Base-by-base conservation (phyloP, 1,284 basidiomycete genomes). In the Hemileia vastatrix region DNA sequence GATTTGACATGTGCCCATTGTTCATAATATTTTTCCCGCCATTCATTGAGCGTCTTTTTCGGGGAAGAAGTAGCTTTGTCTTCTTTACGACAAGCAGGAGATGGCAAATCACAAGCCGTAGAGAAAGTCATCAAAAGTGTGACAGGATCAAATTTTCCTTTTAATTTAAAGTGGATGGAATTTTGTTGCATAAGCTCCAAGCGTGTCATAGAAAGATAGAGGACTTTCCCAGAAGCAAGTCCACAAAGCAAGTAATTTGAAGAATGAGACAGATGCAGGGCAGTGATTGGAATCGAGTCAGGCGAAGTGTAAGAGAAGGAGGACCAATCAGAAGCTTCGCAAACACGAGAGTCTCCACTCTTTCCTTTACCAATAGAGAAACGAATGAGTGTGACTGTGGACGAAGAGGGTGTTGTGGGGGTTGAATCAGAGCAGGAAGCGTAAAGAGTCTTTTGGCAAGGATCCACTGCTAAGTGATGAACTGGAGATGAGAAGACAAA, bases 401-500 rank as follows among this genome's bases (percentile, higher is more conserved):
- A 62, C 21, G 31, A 44, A 2, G 53, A 23, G 32, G 6, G 32
- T 15, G 59, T 45, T n/a, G 52, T 32, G 15, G 27, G 19, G 1
- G 66, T 54, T 1, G 58, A 36, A 0, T 64, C 54, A 0, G 72
- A 66, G 4, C 71, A 68, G 4, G 85, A 86, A 23, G 88, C 90
- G 72, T 95, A 91, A 76, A 96, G 87, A 65, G 87, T 81, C 13
- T 92, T 84, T 77, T 97, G 92, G 0, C 86, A 83, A 13, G 83
- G 76, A 72, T 97, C 93, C 80, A 89, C 86, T 1, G 83, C 83
- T 18, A 95, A 72, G 59, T 79, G 80, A 4, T 82, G 78, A 52
- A 92, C 83, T 1, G 84, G 81, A 69, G 82, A 79, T 21, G 91
- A 88, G 57, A 73, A 69, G 23, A 64, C 57, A 64, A 72, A 73